Base-by-base conservation (phyloP, 768 basidiomycete genomes). In the Coprinopsis cinerea region DNA sequence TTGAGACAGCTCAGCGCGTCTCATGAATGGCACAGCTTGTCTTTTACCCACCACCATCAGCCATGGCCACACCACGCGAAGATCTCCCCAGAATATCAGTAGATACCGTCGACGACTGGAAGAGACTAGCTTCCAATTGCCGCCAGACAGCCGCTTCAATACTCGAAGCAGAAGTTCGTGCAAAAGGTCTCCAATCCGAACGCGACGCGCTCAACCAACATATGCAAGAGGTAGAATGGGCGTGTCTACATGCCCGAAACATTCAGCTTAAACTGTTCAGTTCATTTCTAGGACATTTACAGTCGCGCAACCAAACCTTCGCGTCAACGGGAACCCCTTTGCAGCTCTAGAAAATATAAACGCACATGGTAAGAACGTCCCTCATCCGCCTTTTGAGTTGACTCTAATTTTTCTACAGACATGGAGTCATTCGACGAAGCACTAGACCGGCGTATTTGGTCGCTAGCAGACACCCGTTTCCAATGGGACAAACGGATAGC, bases 391-490 rank as follows among this genome's bases (percentile, higher is more conserved):
- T 44, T 7, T 41, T 20, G 13, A 18, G n/a, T 28, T 4, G 48
- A 11, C 1, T 6, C 27, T 23, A 13, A 30, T 9, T 44, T 35
- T 40, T 42, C 44, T n/a, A 20, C 53, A 85, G 82, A 82, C 37
- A 79, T 81, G 56, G 88, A 92, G 59, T 76, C 81, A 2, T 95
- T 92, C 63, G 90, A 95, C 59, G 91, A 95, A 64, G 81, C 79
- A 1, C 77, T 95, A 26, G 92, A 94, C 61, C 70, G 88, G 44
- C 78, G 79, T 39, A 85, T 93, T 39, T 91, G 86, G 85, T 83
- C 85, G 0, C 64, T 92, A 17, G 82, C 85, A 35, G 79, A 85
- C 55, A 86, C 86, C 43, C 72, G 83, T 25, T 67, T 91, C 45
- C 76, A 83, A 55, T 89, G 81, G 81, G 82, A 91, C 59, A 81